Evolutionary conservation across 768 basidiomycete species (phyloP).

Genomic region (Hortiboletus campestris): DNA sequence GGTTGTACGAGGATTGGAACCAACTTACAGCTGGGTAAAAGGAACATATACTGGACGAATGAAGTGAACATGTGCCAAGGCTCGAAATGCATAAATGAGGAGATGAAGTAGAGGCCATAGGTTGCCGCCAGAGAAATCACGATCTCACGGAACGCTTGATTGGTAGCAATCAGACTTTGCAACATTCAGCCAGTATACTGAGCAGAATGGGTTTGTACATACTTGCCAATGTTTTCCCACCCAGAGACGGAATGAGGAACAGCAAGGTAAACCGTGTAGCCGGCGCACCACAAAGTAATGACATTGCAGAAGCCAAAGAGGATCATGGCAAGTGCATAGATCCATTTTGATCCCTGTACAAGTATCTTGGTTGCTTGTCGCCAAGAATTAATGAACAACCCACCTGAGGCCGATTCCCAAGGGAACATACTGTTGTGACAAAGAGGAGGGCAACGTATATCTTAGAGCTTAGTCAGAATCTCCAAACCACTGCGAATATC

Average conservation of each 20-base stretch:
- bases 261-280: constrained; percentile 83
- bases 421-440: constrained; percentile 79
- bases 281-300: constrained; percentile 87
- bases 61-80: constrained; percentile 98
- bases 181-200: constrained; percentile 26
- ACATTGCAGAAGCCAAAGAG: constrained; percentile 76
- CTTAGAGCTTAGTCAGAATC: constrained; percentile 30
- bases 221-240: constrained; percentile 76
- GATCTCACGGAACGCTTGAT: constrained; percentile 78
- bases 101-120: constrained; percentile 81
- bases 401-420: constrained; percentile 84
- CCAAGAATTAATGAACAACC: constrained; percentile 10
- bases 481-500: constrained; percentile 16
- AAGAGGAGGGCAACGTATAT: constrained; percentile 85
- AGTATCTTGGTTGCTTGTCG: constrained; percentile 1
- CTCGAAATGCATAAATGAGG: constrained; percentile 86
- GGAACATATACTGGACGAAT: constrained; percentile 89
- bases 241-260: constrained; percentile 72
- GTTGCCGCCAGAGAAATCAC: constrained; percentile 76
- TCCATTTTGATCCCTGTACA: constrained; percentile 77
- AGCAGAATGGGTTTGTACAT: constrained; percentile 26
- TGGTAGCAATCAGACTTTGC: constrained; percentile 56
- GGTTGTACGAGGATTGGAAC: neutral
- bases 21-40: constrained; percentile 68
- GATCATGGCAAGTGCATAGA: constrained; percentile 71